Base-by-base conservation (phyloP, 208 protist genomes). In the Leptomonas pyrrhocoris region DNA sequence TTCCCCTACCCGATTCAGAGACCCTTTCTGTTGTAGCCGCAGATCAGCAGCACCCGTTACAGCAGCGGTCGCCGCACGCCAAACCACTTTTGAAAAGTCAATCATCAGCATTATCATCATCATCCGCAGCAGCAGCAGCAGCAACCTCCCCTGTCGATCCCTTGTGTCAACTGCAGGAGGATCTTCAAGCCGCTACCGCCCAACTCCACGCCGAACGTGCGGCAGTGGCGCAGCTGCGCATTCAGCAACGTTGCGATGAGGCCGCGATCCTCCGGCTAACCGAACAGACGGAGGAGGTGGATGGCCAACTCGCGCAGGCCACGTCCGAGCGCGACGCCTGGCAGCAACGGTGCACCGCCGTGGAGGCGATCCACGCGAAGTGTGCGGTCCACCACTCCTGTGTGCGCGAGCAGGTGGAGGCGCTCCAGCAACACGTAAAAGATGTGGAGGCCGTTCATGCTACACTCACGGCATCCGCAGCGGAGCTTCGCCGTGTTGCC, bases 181-280 rank as follows among this genome's bases (percentile, higher is more conserved):
- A 81, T 42, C 46, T 64, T 1, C 1, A 68, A 23, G 40, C 51
- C 15, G 40, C 61, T 34, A 74, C 68, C 9, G 77, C 59, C 19
- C 66, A 82, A 63, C 68, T 74, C 38, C 73, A 78, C 31, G 62
- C 45, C 0, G 76, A 80, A 16, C 36, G 59, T 6, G 53, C 59
- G 18, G 56, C 49, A 5, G 50, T 54, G 25, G 62, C 69, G 27
- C 77, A 84, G 48, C 51, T 89, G 13, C 77, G 55, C n/a, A 27
- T 74, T 3, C 67, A 80, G 19, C 59, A 65, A 11, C 76, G 72
- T n/a, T 65, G 66, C 34, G 62, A 65, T 48, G 63, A 48, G 1
- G 73, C 68, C 7, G 18, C 62, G 15, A 3, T 78, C 12, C 72
- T 70, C 23, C 34, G 49, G 5, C 30, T 61, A 7, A 36, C 73